Percentiles rank a stretch among this genome's conserved stretches.
Conservation (phyloP, 139 green algal species). For the Volvox africanus region DNA sequence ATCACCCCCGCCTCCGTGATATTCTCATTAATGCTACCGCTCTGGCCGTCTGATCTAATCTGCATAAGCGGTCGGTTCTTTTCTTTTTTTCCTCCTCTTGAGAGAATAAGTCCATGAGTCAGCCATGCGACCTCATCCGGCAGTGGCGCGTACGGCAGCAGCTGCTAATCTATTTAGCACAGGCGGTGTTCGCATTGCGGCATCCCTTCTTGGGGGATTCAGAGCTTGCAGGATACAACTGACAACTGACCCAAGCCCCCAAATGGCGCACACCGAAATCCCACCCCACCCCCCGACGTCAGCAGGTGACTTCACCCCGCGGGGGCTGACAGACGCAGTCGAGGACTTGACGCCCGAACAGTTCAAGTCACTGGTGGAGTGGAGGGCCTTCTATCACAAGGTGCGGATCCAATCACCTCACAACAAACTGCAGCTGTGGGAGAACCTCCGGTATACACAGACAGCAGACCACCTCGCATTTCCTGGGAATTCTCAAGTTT, state of each 20-base stretch:
- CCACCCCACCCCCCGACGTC: neutral
- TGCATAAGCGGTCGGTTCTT: too few relatives aligned
- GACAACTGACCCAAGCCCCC: neutral
- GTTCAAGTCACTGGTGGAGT: conserved; percentile 62
- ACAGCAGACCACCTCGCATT: too few relatives aligned
- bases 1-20: neutral
- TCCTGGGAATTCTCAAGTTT: too few relatives aligned
- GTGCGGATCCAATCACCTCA: neutral
- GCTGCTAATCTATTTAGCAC: too few relatives aligned
- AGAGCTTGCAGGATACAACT: neutral
- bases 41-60: neutral
- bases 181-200: too few relatives aligned
- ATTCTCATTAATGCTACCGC: neutral
- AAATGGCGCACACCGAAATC: neutral
- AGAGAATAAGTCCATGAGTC: too few relatives aligned
- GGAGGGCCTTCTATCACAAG: conserved; percentile 76
- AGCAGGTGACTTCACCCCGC: conserved; percentile 65
- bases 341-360: conserved; percentile 65
- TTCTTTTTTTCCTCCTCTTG: too few relatives aligned
- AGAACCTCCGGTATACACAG: too few relatives aligned
- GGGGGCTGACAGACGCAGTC: conserved; percentile 69
- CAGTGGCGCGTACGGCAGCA: too few relatives aligned
- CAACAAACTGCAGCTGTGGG: too few relatives aligned
- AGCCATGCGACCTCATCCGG: too few relatives aligned
- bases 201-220: too few relatives aligned